phyloP scores from a whole-genome alignment of 148 eudicot genomes.

The Rheum nobile region DNA sequence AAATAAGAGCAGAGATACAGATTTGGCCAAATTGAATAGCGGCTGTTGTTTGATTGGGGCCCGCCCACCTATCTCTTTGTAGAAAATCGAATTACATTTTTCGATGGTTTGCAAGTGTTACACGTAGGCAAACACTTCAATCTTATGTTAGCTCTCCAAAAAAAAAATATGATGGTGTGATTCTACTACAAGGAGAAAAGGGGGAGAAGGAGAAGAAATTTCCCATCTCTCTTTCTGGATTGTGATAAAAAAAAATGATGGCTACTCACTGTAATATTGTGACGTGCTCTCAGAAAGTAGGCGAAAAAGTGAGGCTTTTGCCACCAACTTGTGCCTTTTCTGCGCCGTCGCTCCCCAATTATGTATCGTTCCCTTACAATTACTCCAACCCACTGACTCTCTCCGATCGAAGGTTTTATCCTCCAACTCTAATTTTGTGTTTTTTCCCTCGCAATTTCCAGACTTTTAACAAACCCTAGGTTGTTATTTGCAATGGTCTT shows the following conservation, averaged over 20 bases:
- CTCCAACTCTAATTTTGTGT: background rate
- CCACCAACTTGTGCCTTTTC: background rate
- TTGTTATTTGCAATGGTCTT: background rate
- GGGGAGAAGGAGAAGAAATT: background rate
- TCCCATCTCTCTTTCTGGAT: background rate
- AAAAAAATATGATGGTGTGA: too few relatives aligned
- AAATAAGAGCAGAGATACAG: background rate
- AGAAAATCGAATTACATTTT: background rate
- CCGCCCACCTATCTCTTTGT: background rate
- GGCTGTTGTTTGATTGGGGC: background rate
- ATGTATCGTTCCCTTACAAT: slow-evolving; percentile 1
- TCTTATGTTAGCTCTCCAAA: background rate
- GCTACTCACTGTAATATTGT: background rate
- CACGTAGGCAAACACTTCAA: background rate
- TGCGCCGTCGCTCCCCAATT: background rate
- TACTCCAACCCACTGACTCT: background rate
- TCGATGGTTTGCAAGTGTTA: background rate
- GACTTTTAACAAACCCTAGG: background rate
- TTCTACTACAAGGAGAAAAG: background rate
- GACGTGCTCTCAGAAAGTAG: background rate
- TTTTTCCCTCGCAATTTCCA: background rate
- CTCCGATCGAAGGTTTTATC: background rate
- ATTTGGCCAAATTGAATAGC: background rate
- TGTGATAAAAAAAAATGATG: background rate
- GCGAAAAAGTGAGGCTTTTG: background rate